Percentiles rank a stretch among this genome's conserved stretches.
Evolutionary conservation across 2,329 filamentous ascomycete species (phyloP).

Genomic region (Pyricularia grisea): DNA sequence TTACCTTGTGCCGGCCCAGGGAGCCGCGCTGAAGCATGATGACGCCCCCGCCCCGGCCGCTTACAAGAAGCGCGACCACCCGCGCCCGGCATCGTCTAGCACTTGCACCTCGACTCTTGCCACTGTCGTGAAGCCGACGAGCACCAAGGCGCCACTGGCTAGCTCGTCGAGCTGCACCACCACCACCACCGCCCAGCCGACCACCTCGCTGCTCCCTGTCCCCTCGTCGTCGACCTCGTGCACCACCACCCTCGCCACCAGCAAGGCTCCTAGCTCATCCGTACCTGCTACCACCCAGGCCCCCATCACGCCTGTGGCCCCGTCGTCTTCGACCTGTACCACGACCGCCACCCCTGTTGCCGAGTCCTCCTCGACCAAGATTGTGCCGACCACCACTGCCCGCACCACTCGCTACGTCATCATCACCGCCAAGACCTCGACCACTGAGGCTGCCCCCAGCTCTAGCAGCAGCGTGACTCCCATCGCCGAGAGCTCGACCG

Average conservation of each 20-base stretch:
- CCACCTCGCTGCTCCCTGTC: not conserved
- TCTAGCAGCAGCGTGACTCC: too few species aligned
- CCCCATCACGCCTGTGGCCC: slow-evolving; percentile 4
- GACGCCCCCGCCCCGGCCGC: not conserved
- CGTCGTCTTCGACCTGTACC: slow-evolving; percentile 5
- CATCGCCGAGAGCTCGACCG: not conserved
- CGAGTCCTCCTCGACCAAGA: not conserved
- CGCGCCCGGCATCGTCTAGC: not conserved
- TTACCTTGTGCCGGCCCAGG: too few species aligned
- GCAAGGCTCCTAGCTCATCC: not conserved
- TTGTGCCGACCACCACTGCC: slow-evolving; percentile 2
- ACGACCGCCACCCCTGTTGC: not conserved
- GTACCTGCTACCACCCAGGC: slow-evolving; percentile 5
- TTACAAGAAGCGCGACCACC: not conserved
- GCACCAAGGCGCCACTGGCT: not conserved
- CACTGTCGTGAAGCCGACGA: not conserved
- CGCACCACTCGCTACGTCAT: not conserved
- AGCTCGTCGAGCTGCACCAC: not conserved
- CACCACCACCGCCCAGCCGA: not conserved
- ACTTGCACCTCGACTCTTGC: not conserved
- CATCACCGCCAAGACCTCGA: slow-evolving; percentile 2
- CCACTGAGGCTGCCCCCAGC: too few species aligned
- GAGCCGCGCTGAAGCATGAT: too few species aligned
- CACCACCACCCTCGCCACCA: not conserved
- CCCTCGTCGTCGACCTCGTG: not conserved